A percentile compares a stretch with the other conserved stretches of the same genome.
These are phyloP conservation scores for Chimonanthus salicifolius DNA, from an alignment of 164 flowering plant genomes.

Conservation along the genomic window DNA sequence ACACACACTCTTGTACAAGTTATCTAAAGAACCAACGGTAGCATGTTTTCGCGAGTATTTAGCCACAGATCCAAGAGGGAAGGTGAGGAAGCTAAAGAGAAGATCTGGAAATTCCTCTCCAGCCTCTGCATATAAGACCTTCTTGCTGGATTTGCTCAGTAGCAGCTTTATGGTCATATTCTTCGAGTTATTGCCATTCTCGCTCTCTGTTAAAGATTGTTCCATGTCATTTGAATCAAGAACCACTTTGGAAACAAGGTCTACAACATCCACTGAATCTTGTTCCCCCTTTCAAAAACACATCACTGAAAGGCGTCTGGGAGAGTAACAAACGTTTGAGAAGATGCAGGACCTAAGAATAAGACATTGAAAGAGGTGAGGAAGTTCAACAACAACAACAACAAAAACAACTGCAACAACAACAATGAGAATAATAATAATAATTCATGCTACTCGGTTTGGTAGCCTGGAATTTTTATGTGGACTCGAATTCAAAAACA, in stretches of 20 bases:
- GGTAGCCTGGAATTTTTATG: too few species aligned
- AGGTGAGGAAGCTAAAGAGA: conserved; percentile 16
- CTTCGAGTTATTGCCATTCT: not conserved
- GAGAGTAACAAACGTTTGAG: conserved; percentile 1
- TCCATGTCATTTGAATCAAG: not conserved
- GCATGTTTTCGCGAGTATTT: not conserved
- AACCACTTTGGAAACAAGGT: not conserved
- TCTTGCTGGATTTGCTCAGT: not conserved
- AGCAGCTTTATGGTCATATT: not conserved
- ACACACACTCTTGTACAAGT: conserved; percentile 17
- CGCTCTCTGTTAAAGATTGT: not conserved
- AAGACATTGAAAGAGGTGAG: too few species aligned
- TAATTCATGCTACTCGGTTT: too few species aligned
- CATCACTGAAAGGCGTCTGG: conserved; percentile 1
- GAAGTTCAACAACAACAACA: too few species aligned
- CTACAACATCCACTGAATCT: not conserved
- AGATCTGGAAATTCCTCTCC: conserved; percentile 16
- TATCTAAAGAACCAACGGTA: conserved; percentile 9
- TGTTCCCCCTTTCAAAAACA: not conserved
- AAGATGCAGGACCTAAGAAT: conserved; percentile 1
- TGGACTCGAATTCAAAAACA: too few species aligned
- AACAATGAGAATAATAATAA: too few species aligned
- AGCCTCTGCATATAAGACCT: conserved; percentile 1
- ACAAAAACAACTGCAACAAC: too few species aligned
- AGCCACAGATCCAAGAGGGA: conserved; percentile 11